These are phyloP conservation scores for Starmerella asiatica DNA, from an alignment of 805 yeast species.

Conservation along the genomic window DNA sequence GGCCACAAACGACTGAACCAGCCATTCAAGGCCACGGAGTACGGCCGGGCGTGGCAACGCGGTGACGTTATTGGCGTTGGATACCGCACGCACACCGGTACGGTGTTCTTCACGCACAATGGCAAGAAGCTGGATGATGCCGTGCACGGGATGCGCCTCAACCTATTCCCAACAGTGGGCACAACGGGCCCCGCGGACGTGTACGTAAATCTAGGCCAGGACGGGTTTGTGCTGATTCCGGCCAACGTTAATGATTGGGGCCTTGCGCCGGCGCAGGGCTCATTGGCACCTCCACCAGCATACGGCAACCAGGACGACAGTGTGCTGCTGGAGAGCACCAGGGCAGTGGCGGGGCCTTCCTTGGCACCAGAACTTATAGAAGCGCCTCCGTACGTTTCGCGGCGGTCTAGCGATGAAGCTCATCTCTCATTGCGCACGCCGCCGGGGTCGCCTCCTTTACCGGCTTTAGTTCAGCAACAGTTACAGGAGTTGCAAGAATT, in stretches of 20 bases:
- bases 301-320: slow-evolving; percentile 71
- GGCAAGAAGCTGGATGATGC: slow-evolving; percentile 82
- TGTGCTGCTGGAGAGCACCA: slow-evolving; percentile 37
- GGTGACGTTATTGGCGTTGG: slow-evolving; percentile 96
- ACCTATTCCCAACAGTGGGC: slow-evolving; percentile 80
- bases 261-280: slow-evolving; percentile 79
- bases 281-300: slow-evolving; percentile 85
- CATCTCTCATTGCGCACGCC: slow-evolving; percentile 12
- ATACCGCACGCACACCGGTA: slow-evolving; percentile 65
- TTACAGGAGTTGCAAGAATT: too few species aligned
- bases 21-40: slow-evolving; percentile 41
- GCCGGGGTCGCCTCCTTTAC: slow-evolving; percentile 15
- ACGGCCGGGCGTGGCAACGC: slow-evolving; percentile 39
- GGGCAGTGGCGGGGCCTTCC: slow-evolving; percentile 4
- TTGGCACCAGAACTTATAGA: neutral
- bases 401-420: slow-evolving; percentile 14
- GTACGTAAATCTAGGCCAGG: slow-evolving; percentile 81
- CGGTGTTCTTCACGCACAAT: slow-evolving; percentile 84
- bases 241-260: slow-evolving; percentile 95
- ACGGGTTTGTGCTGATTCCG: slow-evolving; percentile 80
- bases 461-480: neutral
- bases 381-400: slow-evolving; percentile 16
- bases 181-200: slow-evolving; percentile 67
- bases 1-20: slow-evolving; percentile 72
- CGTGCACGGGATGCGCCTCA: slow-evolving; percentile 55